Evolutionary conservation across 495 filamentous ascomycete species (phyloP).

Genomic region (Coniosporium apollinis): DNA sequence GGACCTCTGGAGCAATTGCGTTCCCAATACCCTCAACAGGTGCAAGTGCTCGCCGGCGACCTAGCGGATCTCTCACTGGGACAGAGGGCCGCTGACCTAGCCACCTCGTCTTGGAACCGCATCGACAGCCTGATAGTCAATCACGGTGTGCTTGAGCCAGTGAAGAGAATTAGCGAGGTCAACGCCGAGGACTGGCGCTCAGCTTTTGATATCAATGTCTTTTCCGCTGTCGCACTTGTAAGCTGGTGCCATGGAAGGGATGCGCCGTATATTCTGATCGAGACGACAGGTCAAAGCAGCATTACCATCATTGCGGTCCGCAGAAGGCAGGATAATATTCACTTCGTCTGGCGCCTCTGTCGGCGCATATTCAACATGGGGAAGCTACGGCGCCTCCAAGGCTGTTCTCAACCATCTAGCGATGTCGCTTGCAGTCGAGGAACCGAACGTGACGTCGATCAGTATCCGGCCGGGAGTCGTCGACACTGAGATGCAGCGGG

Average conservation of each 20-base stretch:
- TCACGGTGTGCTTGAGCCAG: constrained; percentile 65
- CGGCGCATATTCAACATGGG: constrained; percentile 57
- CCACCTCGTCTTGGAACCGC: constrained; percentile 45
- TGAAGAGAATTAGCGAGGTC: constrained; percentile 50
- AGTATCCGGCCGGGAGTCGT: constrained; percentile 68
- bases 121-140: constrained; percentile 78
- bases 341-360: constrained; percentile 35
- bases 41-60: constrained; percentile 62
- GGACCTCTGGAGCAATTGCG: constrained; percentile 51
- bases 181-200: constrained; percentile 53
- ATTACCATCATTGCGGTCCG: constrained; percentile 51
- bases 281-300: constrained; percentile 47
- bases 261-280: too few species aligned
- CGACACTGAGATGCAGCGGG: constrained; percentile 86
- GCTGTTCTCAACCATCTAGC: constrained; percentile 77
- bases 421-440: constrained; percentile 56
- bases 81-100: constrained; percentile 41
- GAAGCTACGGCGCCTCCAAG: constrained; percentile 67
- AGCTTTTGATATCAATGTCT: constrained; percentile 70
- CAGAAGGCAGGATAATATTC: constrained; percentile 21
- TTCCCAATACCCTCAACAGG: constrained; percentile 42
- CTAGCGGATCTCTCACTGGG: constrained; percentile 47
- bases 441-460: constrained; percentile 56
- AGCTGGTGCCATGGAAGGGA: too few species aligned
- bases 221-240: constrained; percentile 66